A percentile compares a stretch with the other conserved stretches of the same genome.
Conservation (phyloP, 768 basidiomycete species). For the Tubosaeta sp. region DNA sequence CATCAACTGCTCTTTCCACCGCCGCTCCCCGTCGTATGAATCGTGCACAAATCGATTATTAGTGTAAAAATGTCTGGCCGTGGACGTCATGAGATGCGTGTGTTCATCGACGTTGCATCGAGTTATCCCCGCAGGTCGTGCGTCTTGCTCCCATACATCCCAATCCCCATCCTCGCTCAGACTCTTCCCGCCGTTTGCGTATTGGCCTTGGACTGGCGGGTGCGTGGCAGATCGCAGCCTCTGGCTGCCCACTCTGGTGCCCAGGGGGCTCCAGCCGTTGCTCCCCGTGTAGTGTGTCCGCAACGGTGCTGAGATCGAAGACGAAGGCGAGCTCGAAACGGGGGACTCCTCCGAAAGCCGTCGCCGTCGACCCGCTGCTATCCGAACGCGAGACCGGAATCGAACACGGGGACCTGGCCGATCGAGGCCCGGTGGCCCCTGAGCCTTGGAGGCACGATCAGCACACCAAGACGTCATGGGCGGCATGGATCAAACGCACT, state of each 20-base stretch:
- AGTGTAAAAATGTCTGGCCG: conserved; percentile 17
- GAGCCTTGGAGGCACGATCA: conserved; percentile 1
- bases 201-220: not conserved
- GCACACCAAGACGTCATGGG: not conserved
- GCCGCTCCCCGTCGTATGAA: conserved; percentile 22
- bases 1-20: conserved; percentile 41
- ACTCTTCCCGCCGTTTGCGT: not conserved
- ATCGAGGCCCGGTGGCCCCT: conserved; percentile 10
- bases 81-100: conserved; percentile 35
- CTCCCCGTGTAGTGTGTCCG: conserved; percentile 51
- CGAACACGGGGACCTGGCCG: conserved; percentile 40
- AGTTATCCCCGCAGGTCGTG: conserved; percentile 6
- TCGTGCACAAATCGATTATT: conserved; percentile 21
- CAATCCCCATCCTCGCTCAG: not conserved
- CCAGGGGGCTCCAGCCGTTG: conserved; percentile 59
- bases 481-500: conserved; percentile 2
- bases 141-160: not conserved
- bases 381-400: conserved; percentile 74
- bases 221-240: conserved; percentile 8
- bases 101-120: conserved; percentile 30
- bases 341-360: conserved; percentile 36
- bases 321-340: conserved; percentile 62
- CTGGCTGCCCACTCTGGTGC: conserved; percentile 45
- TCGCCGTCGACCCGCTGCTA: conserved; percentile 58
- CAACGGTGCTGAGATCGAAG: conserved; percentile 78